Evolutionary conservation across 495 filamentous ascomycete genomes (phyloP).

Genomic region (Penicillium argentinense): DNA sequence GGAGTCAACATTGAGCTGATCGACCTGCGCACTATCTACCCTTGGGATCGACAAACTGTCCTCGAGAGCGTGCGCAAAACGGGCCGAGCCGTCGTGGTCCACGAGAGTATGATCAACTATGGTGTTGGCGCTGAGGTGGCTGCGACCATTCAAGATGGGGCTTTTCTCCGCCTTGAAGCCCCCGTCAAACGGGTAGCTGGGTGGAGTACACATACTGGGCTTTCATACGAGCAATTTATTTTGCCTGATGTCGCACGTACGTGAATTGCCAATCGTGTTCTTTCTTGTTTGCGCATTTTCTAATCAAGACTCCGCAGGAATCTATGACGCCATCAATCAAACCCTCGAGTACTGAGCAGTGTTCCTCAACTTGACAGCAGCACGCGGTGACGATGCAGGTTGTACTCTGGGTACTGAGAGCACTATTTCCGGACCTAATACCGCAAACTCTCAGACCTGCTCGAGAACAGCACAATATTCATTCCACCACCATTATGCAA

Average conservation of each 20-base stretch:
- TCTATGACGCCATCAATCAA: constrained; percentile 65
- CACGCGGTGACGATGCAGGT: too few species aligned
- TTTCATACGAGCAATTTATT: constrained; percentile 84
- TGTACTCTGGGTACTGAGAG: too few species aligned
- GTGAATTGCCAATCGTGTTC: constrained; percentile 33
- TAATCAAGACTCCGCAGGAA: constrained; percentile 37
- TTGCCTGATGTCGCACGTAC: constrained; percentile 89
- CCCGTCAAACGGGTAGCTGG: constrained; percentile 89
- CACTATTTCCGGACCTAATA: too few species aligned
- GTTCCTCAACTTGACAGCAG: too few species aligned
- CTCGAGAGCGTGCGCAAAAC: constrained; percentile 86
- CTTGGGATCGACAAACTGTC: constrained; percentile 88
- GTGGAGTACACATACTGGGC: constrained; percentile 83
- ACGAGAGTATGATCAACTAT: constrained; percentile 94
- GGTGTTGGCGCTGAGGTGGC: constrained; percentile 93
- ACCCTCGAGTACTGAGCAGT: constrained; percentile 54
- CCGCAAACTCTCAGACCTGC: too few species aligned
- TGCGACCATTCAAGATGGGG: constrained; percentile 84
- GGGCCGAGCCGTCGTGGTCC: constrained; percentile 85
- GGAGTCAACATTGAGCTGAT: constrained; percentile 84
- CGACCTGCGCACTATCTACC: constrained; percentile 88
- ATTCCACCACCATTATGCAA: too few species aligned
- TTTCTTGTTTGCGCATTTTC: constrained; percentile 3
- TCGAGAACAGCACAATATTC: too few species aligned
- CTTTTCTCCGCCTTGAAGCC: constrained; percentile 87